Evolutionary conservation across 257 asterid genomes (phyloP), one percentile per base, ranked within the genome.

Genomic region (Eustoma russellianum): DNA sequence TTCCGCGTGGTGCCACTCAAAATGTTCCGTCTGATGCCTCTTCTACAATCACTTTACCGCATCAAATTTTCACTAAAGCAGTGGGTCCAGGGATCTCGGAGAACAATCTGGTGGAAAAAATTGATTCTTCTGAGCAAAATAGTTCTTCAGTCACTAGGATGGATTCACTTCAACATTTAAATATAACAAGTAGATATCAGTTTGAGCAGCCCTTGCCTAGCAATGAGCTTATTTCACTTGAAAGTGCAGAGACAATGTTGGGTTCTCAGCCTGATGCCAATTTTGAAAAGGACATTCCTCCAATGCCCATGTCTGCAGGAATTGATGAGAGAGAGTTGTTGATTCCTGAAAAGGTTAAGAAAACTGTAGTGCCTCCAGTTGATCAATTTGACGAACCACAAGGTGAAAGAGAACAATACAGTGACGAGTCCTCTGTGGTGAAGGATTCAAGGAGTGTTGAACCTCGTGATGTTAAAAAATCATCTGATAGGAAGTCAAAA

Each of bases 401-500:
- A 56, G 77, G 48, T 60, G 66, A 58, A 58, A 77, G 51, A 46
- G 72, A 77, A 30, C 71, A 70, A 47, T 60, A 30, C 33, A 62
- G 15, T 30, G 69, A 57, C 57, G 85, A 70, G 55, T 61, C 77
- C 16, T 64, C 74, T 50, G 51, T 56, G 41, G 77, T 59, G 14
- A 77, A 76, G 67, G 90, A 84, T 74, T 65, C 53, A 38, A 77
- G 67, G 70, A 58, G n/a, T 60, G 68, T 64, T 52, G 88, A 77
- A 71, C 59, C 71, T 15, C 69, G 64, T 33, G 92, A 77, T 62
- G 77, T 57, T 0, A 92, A 72, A 66, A 92, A 85, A 64, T 50
- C 74, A 5, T 67, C 83, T 11, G 95, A 86, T 64, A 92, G 88
- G 87, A 92, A 74, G 70, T 81, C 97, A 4, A 88, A 66, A 65